A percentile compares a stretch with the other conserved stretches of the same genome.
These are phyloP conservation scores for Wickerhamiella allomyrinae DNA, from an alignment of 805 yeast species.

Conservation along the genomic window DNA sequence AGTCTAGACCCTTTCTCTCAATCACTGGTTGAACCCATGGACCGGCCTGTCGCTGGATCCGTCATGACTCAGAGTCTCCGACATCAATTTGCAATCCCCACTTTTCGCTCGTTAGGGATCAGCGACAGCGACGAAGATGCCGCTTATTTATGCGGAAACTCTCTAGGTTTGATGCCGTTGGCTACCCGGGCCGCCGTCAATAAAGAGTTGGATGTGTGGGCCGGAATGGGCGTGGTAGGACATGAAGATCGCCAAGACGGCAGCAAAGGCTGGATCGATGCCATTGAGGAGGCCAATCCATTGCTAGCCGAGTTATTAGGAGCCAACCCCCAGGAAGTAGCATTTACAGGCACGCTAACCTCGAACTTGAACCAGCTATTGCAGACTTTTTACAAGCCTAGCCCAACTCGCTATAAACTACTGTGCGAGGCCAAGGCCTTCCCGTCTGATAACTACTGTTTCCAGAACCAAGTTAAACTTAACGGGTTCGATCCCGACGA, in stretches of 20 bases:
- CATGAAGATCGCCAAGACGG: constrained; percentile 40
- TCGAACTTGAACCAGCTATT: constrained; percentile 64
- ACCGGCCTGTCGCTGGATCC: no score
- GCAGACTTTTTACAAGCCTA: constrained; percentile 61
- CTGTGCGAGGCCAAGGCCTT: constrained; percentile 77
- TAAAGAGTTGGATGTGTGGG: constrained; percentile 73
- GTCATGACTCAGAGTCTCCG: constrained; percentile 17
- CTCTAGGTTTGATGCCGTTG: constrained; percentile 82
- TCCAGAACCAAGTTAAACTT: constrained; percentile 53
- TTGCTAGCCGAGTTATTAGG: constrained; percentile 66
- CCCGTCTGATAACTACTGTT: constrained; percentile 85
- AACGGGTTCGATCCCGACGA: constrained; percentile 40
- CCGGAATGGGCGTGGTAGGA: constrained; percentile 63
- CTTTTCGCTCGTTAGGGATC: constrained; percentile 46
- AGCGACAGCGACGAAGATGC: constrained; percentile 19
- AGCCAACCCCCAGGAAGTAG: constrained; percentile 49
- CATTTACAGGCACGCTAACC: constrained; percentile 77
- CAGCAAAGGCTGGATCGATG: constrained; percentile 65
- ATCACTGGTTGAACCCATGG: no score
- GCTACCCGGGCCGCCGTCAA: constrained; percentile 41
- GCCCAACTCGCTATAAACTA: constrained; percentile 41
- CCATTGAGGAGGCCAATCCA: constrained; percentile 63
- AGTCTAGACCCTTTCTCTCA: no score
- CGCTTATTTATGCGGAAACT: constrained; percentile 77
- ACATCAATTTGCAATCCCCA: constrained; percentile 49